phyloP scores from a whole-genome alignment of 305 asterid genomes.

The Plantago rigida region DNA sequence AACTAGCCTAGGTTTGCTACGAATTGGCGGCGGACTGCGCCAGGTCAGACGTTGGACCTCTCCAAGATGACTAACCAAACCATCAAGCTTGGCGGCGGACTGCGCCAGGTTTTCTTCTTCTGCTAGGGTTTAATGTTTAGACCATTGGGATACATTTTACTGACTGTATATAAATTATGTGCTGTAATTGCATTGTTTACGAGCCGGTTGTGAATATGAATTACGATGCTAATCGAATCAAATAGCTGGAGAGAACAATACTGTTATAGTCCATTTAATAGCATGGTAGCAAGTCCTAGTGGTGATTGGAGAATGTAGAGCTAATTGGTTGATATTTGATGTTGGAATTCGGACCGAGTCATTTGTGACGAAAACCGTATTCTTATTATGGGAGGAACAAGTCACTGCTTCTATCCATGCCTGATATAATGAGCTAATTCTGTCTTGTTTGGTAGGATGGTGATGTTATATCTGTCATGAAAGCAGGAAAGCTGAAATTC shows the following conservation, averaged over 20 bases:
- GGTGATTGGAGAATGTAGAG: neutral
- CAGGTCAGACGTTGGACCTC: conserved; percentile 79
- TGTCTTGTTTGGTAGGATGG: conserved; percentile 49
- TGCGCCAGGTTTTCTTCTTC: conserved; percentile 60
- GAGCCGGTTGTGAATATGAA: too few species aligned
- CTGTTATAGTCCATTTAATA: neutral
- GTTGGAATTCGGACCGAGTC: neutral
- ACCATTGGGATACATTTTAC: neutral
- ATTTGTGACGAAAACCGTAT: too few species aligned
- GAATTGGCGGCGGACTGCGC: too few species aligned
- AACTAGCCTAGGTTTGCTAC: too few species aligned
- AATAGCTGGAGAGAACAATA: too few species aligned
- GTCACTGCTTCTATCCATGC: too few species aligned
- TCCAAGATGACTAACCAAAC: conserved; percentile 61
- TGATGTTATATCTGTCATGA: conserved; percentile 56
- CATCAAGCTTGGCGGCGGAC: conserved; percentile 83
- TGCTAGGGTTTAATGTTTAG: conserved; percentile 21
- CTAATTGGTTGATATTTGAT: neutral
- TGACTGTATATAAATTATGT: too few species aligned
- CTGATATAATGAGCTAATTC: neutral
- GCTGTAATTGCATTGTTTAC: too few species aligned
- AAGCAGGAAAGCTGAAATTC: conserved; percentile 69
- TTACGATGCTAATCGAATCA: too few species aligned
- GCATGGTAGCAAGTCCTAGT: neutral
- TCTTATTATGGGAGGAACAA: too few species aligned